Conservation (phyloP, 2,329 filamentous ascomycete species). For the Myrmaecium sp. region DNA sequence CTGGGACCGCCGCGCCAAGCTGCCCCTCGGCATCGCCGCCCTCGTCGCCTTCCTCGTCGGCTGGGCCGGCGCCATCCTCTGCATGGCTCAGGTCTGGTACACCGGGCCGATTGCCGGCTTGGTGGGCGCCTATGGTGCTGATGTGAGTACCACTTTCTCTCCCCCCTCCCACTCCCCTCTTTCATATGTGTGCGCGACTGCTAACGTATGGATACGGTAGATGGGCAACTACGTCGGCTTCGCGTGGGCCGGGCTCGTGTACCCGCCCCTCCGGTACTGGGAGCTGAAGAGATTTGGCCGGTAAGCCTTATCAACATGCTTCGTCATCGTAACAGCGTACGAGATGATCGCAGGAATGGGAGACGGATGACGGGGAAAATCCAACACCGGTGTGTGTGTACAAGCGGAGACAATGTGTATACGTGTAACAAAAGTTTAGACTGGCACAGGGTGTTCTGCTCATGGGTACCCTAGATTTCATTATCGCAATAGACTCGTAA, state of each 20-base stretch:
- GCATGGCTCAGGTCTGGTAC: constrained; percentile 56
- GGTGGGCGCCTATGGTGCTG: constrained; percentile 40
- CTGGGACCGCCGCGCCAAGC: constrained; percentile 41
- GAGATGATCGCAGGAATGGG: too few species aligned
- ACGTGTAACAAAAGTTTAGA: too few species aligned
- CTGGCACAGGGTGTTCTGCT: too few species aligned
- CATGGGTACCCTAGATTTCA: too few species aligned
- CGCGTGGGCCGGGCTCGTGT: constrained; percentile 40
- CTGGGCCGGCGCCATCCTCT: constrained; percentile 47
- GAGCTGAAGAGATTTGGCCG: constrained; percentile 34
- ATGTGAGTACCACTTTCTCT: constrained; percentile 30
- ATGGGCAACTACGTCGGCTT: constrained; percentile 46
- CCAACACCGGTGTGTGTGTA: too few species aligned
- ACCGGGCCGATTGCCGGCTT: constrained; percentile 43
- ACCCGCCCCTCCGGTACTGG: constrained; percentile 34
- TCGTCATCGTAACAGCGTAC: too few species aligned
- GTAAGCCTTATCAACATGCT: too few species aligned
- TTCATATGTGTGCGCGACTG: not conserved
- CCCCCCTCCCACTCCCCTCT: not conserved
- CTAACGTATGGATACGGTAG: constrained; percentile 8
- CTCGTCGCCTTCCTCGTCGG: constrained; percentile 44
- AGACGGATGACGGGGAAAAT: too few species aligned
- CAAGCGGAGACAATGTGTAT: too few species aligned
- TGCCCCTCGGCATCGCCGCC: constrained; percentile 47
- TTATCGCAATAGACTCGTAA: too few species aligned